Conservation (phyloP, 805 yeast genomes). For the Wickerhamiella sorbophila region DNA sequence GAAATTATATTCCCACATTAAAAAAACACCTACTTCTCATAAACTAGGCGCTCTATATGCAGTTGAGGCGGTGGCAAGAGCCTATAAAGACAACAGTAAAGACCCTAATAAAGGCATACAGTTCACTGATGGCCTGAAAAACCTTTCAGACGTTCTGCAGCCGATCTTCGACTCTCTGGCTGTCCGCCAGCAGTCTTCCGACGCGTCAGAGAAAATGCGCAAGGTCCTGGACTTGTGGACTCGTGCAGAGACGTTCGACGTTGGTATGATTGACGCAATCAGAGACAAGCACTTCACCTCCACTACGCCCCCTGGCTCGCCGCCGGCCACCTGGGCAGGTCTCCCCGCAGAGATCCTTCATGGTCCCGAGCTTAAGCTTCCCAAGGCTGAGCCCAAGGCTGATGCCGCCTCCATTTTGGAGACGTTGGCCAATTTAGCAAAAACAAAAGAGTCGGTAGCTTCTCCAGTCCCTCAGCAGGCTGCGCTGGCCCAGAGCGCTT, state of each 20-base stretch:
- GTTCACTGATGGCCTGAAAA: slow-evolving; percentile 6
- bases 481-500: neutral
- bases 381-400: slow-evolving; percentile 11
- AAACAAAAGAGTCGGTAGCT: neutral
- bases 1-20: slow-evolving; percentile 50
- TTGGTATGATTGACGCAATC: slow-evolving; percentile 38
- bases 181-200: slow-evolving; percentile 13
- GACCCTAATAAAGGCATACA: slow-evolving; percentile 25
- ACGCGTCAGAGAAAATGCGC: slow-evolving; percentile 44
- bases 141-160: slow-evolving; percentile 3
- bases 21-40: slow-evolving; percentile 60
- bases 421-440: slow-evolving; percentile 36
- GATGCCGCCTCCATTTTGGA: slow-evolving; percentile 34
- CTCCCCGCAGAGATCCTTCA: slow-evolving; percentile 8
- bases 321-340: slow-evolving; percentile 30
- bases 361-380: slow-evolving; percentile 14
- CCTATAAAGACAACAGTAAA: slow-evolving; percentile 56
- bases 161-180: slow-evolving; percentile 44
- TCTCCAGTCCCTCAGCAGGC: neutral
- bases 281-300: slow-evolving; percentile 45
- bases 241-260: slow-evolving; percentile 61
- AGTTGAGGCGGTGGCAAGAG: slow-evolving; percentile 83
- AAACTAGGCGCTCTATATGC: slow-evolving; percentile 86
- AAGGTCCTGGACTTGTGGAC: slow-evolving; percentile 90
- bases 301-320: slow-evolving; percentile 58